Conservation (phyloP, 306 rosid genomes). For the Trifolium fragiferum region DNA sequence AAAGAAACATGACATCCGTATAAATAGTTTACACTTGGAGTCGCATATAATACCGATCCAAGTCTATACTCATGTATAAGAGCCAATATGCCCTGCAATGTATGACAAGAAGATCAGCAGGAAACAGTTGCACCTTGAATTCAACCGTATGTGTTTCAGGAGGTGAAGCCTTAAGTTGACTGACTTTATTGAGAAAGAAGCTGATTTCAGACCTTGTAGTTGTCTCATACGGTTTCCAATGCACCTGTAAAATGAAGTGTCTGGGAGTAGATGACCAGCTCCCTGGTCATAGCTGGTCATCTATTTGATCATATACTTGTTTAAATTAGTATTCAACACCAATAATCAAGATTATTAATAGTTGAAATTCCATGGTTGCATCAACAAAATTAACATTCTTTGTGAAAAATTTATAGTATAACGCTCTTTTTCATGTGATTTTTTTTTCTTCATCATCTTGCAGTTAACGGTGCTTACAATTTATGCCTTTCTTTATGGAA, state of each 20-base stretch:
- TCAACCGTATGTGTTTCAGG: background rate
- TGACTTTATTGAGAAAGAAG: background rate
- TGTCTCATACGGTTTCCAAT: background rate
- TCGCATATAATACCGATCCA: background rate
- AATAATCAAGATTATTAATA: no score
- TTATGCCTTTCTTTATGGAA: conserved; percentile 82
- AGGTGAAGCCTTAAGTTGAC: background rate
- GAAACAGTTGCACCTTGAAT: background rate
- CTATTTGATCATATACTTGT: no score
- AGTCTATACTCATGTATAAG: background rate
- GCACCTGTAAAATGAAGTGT: no score
- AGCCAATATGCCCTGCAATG: background rate
- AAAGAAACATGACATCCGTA: background rate
- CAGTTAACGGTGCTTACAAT: conserved; percentile 92
- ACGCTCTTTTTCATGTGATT: conserved; percentile 39
- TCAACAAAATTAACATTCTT: no score
- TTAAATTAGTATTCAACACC: no score
- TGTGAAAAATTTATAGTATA: no score
- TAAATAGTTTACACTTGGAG: conserved; percentile 3
- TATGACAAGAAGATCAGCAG: background rate
- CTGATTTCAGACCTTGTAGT: background rate
- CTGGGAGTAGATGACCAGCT: no score
- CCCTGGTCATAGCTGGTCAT: no score
- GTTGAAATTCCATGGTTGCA: no score
- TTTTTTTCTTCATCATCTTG: conserved; percentile 41